Conservation (phyloP, 805 yeast genomes). For the Barnettozyma salicaria region DNA sequence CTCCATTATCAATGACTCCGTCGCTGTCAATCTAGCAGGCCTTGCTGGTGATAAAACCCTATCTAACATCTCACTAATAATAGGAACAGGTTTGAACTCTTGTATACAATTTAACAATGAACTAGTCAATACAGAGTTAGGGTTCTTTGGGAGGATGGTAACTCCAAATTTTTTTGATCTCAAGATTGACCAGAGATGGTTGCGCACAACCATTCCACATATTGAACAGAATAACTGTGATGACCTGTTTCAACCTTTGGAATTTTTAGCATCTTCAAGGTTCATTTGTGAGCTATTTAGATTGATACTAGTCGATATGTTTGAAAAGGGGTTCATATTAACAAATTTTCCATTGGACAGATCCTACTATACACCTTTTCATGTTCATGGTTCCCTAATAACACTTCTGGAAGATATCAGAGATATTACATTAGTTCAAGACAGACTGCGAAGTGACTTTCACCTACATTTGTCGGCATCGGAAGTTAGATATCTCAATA, state of each 20-base stretch:
- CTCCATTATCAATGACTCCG: constrained; percentile 54
- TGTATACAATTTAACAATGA: constrained; percentile 32
- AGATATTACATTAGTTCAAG: background rate
- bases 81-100: constrained; percentile 65
- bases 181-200: constrained; percentile 32
- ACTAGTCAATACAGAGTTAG: constrained; percentile 47
- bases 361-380: background rate
- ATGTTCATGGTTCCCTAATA: constrained; percentile 15
- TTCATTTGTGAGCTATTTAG: constrained; percentile 50
- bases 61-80: constrained; percentile 45
- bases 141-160: constrained; percentile 43
- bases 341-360: constrained; percentile 1
- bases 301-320: constrained; percentile 33
- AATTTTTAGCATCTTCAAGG: constrained; percentile 49
- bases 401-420: constrained; percentile 2
- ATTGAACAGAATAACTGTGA: constrained; percentile 13
- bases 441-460: background rate
- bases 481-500: constrained; percentile 26
- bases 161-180: constrained; percentile 36
- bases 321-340: background rate
- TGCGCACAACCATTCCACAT: background rate
- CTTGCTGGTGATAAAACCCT: constrained; percentile 27
- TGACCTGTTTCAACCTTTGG: constrained; percentile 48
- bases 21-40: constrained; percentile 59
- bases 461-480: background rate